phyloP scores from a whole-genome alignment of 2,329 filamentous ascomycete species.

The Colletotrichum sp. region DNA sequence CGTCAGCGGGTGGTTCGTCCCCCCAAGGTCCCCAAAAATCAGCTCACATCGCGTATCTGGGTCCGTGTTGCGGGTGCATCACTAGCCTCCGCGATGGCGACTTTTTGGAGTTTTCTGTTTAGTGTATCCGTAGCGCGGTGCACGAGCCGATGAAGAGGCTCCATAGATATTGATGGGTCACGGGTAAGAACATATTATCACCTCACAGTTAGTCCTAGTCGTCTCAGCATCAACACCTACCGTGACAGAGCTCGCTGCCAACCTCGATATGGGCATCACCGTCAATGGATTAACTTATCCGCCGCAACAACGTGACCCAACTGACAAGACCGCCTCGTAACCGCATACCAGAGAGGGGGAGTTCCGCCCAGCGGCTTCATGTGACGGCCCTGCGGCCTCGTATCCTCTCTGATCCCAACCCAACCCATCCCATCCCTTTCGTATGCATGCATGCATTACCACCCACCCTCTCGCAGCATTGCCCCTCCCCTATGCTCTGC shows the following conservation, averaged over 20 bases:
- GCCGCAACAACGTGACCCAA: background rate
- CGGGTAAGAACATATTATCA: no score
- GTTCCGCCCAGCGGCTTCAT: background rate
- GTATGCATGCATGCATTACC: conserved; percentile 15
- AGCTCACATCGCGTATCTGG: conserved; percentile 4
- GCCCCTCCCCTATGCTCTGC: background rate
- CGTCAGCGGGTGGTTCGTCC: background rate
- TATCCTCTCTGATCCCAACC: background rate
- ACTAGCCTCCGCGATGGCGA: background rate
- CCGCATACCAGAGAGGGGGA: background rate
- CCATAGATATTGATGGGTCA: background rate
- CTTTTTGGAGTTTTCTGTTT: background rate
- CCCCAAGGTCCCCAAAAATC: background rate
- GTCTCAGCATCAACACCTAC: no score
- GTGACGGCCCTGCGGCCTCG: conserved; percentile 10
- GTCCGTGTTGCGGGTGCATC: conserved; percentile 2
- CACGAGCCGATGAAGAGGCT: background rate
- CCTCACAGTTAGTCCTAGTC: no score
- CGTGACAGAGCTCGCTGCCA: background rate
- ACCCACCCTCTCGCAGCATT: conserved; percentile 1
- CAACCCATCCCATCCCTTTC: background rate
- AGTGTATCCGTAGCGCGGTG: background rate
- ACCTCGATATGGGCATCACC: background rate
- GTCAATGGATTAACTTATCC: background rate
- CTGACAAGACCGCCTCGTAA: background rate